These are phyloP conservation scores for Lyophyllum atratum DNA, from an alignment of 768 basidiomycete species.

Conservation along the genomic window DNA sequence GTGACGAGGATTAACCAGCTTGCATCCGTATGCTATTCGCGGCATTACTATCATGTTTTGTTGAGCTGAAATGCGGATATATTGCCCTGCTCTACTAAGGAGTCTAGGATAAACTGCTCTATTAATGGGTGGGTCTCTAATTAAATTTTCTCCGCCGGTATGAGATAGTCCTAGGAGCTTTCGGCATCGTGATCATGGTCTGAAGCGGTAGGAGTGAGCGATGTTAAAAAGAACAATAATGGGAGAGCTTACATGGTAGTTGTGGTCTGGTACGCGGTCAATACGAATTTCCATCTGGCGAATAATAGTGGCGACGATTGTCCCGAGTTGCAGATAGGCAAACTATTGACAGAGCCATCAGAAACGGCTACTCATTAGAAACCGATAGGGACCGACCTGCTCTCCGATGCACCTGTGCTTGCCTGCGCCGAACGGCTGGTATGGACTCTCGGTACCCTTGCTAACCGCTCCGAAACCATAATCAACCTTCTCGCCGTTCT, in stretches of 20 bases:
- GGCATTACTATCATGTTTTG: not conserved
- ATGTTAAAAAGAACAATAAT: not conserved
- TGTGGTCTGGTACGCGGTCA: constrained; percentile 75
- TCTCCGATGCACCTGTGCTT: constrained; percentile 95
- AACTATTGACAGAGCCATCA: constrained; percentile 50
- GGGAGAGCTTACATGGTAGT: constrained; percentile 77
- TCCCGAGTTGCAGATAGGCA: constrained; percentile 91
- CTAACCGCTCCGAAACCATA: constrained; percentile 95
- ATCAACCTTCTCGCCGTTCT: constrained; percentile 87
- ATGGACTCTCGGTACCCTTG: constrained; percentile 95
- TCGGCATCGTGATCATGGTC: constrained; percentile 95
- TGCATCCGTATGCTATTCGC: not conserved
- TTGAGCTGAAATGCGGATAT: not conserved
- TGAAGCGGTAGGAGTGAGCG: constrained; percentile 29
- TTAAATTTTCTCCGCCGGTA: constrained; percentile 68
- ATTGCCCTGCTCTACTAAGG: not conserved
- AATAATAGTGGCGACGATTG: constrained; percentile 77
- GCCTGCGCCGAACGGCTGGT: constrained; percentile 98
- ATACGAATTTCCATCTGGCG: constrained; percentile 76
- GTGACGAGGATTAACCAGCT: constrained; percentile 15
- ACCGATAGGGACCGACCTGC: constrained; percentile 47
- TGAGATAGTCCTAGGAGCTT: constrained; percentile 60
- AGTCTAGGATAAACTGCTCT: constrained; percentile 1
- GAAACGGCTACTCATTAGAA: not conserved
- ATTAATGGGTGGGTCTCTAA: constrained; percentile 23